A percentile compares a stretch with the other conserved stretches of the same genome.
Evolutionary conservation across 371 early-diverging fungal species (phyloP).

Genomic region (Mucor mucedo): DNA sequence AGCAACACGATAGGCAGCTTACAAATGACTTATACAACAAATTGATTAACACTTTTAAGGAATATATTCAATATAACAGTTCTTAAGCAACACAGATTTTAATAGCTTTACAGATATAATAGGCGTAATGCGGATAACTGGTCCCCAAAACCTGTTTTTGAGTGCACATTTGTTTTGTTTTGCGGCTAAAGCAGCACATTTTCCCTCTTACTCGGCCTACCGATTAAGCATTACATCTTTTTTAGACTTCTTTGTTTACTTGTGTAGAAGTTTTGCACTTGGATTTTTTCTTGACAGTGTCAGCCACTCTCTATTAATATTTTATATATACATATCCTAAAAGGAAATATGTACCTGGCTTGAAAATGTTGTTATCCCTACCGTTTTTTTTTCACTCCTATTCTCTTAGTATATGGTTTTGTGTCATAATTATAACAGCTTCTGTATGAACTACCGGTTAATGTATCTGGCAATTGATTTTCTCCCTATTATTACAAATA

Average conservation of each 20-base stretch:
- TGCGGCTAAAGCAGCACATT: not conserved
- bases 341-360: not conserved
- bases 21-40: not conserved
- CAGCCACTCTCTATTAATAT: not conserved
- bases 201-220: too few relatives aligned
- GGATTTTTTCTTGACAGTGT: conserved; percentile 1
- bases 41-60: not conserved
- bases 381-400: not conserved
- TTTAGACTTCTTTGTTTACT: not conserved
- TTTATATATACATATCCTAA: not conserved
- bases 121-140: not conserved
- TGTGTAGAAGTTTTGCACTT: not conserved
- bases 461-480: not conserved
- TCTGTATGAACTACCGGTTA: too few relatives aligned
- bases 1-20: not conserved
- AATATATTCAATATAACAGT: not conserved
- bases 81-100: not conserved
- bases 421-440: not conserved
- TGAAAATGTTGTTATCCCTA: conserved; percentile 1
- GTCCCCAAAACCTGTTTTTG: conserved; percentile 1
- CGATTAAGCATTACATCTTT: not conserved
- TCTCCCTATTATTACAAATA: not conserved
- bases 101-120: not conserved
- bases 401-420: not conserved
- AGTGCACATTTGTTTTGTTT: conserved; percentile 3